Base-by-base conservation (phyloP, 768 basidiomycete species). In the Suillus subalutaceus region DNA sequence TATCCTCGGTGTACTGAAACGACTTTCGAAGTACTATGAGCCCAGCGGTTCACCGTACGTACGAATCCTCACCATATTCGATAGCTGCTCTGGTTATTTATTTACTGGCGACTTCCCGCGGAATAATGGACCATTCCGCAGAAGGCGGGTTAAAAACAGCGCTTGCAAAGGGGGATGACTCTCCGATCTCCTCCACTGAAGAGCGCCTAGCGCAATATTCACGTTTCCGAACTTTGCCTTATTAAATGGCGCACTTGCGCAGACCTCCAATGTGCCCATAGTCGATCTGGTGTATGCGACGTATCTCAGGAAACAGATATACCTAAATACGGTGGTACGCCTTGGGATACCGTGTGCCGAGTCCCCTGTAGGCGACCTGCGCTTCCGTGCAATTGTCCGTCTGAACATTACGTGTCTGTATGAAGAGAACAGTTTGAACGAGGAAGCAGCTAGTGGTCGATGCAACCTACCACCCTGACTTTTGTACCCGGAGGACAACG, bases 281-380 rank as follows among this genome's bases (percentile, higher is more conserved):
- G 82, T 88, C 48, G 82, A 88, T 68, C 80, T 85, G 16, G 88
- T 87, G 18, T 89, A 90, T 65, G 86, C 85, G 1, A 81, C 78
- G 63, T 90, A 88, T 69, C 76, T 79, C 4, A 88, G 88, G 2
- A 87, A 86, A 66, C 76, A 77, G 10, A 81, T 83, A 1, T 84
- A 77, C 67, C 80, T 84, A 0, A 82, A 88, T 67, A 81, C 83
- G 13, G 84, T 87, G 20, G 85, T 86, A 0, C 90, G 84, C 71
- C 78, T 90, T 67, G 83, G 83, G 2, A 71, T 84, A 46, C 82
- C 79, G 26, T 83, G 78, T 66, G 82, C 82, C 30, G 82, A 84
- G 66, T 72, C 82, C 15, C 82, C 83, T 4, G 59, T 79, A 38
- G 82, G 81, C 0, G 70, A 80, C 20, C 74, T 81, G 48, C 78